Percentiles rank a stretch among this genome's conserved stretches.
Evolutionary conservation across 345 rosid species (phyloP).

Genomic region (Triadica sebifera): DNA sequence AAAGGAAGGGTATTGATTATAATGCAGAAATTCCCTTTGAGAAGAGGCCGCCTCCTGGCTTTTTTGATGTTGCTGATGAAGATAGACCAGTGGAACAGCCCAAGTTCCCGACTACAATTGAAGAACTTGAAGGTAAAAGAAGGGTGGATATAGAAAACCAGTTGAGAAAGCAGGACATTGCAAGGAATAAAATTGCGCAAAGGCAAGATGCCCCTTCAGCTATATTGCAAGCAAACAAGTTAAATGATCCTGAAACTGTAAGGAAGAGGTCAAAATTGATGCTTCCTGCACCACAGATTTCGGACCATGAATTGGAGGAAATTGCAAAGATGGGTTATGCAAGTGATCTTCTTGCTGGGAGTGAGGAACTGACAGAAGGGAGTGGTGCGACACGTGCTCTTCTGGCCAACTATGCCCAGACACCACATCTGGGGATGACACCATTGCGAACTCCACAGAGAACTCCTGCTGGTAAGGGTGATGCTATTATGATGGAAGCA

Average conservation of each 20-base stretch:
- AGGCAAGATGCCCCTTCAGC: constrained; percentile 97
- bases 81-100: constrained; percentile 78
- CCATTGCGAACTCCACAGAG: constrained; percentile 92
- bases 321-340: constrained; percentile 99
- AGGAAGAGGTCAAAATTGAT: constrained; percentile 93
- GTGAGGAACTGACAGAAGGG: constrained; percentile 85
- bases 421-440: constrained; percentile 86
- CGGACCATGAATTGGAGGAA: constrained; percentile 90
- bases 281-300: constrained; percentile 98
- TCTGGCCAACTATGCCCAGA: constrained; percentile 83
- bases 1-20: constrained; percentile 93
- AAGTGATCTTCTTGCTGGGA: constrained; percentile 75
- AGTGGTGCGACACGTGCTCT: constrained; percentile 94
- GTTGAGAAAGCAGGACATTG: constrained; percentile 80
- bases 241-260: constrained; percentile 95
- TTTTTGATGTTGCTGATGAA: constrained; percentile 85
- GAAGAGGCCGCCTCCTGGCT: constrained; percentile 94
- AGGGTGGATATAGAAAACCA: constrained; percentile 86
- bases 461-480: constrained; percentile 96
- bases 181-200: constrained; percentile 82
- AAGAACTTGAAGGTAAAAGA: constrained; percentile 92
- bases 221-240: constrained; percentile 91
- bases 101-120: constrained; percentile 85
- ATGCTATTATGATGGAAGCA: constrained; percentile 99
- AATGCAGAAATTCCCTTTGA: constrained; percentile 98